Base-by-base conservation (phyloP, 768 basidiomycete genomes). In the Pulveroboletus ravenelii region DNA sequence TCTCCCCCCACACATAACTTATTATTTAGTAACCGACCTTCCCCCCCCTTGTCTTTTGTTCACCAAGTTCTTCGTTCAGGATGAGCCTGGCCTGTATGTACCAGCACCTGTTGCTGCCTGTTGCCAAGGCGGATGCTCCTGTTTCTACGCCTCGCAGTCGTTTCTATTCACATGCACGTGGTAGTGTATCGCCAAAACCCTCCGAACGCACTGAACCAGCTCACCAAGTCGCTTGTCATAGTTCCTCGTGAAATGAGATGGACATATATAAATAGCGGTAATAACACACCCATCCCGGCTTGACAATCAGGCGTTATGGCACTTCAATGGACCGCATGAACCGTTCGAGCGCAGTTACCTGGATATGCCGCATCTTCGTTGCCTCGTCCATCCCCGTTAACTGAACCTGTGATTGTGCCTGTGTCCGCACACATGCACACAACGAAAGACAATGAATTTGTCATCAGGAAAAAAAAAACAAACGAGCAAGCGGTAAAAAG, bases 331-430 rank as follows among this genome's bases (percentile, higher is more conserved):
- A 80, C 59, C 76, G 76, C 66, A 86, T 68, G 62, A 89, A 88
- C 58, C 79, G 76, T 45, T 84, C 78, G 54, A 78, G 77, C 30
- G 79, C 81, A 35, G 78, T 75, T n/a, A 79, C 77, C 53, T 81
- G 80, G 20, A 89, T 77, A 57, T 87, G 82, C 47, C 74, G 72
- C 51, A 88, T 61, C 52, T 79, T 82, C 1, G 80, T 79, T 23
- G 77, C 75, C 42, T 84, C 80, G 58, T 82, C 77, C 43, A 80
- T 71, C 43, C 78, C 68, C 2, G 64, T 64, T 23, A 74, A 63
- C 35, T 72, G 78, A 5, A 78, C 61, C 41, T 77, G 73, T 13
- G 78, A 68, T 60, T 78, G 70, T 20, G 54, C 56, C 72, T 70
- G 46, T 32, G 39, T 41, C 29, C 20, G 41, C 13, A 13, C 13